phyloP scores from a whole-genome alignment of 73 alveolate genomes.

The Paramecium sonneborni region DNA sequence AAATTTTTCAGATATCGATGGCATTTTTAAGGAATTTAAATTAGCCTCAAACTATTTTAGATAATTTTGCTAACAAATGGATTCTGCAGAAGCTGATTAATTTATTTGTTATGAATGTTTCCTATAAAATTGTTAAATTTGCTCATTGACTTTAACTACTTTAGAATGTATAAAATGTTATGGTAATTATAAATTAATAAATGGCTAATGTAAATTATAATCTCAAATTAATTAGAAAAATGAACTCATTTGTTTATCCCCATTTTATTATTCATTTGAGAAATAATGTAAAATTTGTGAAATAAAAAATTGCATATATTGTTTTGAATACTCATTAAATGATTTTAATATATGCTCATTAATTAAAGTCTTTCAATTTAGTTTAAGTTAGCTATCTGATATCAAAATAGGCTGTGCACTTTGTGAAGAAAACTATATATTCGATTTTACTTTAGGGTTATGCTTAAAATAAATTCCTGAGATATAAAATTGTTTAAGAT shows the following conservation, averaged over 20 bases:
- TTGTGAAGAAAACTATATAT: neutral
- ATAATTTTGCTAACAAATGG: neutral
- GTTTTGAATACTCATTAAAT: neutral
- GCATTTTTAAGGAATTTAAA: neutral
- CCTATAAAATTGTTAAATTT: neutral
- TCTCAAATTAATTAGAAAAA: neutral
- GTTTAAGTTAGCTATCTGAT: neutral
- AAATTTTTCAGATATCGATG: neutral
- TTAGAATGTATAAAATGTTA: neutral
- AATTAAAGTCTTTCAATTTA: neutral
- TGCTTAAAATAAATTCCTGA: neutral
- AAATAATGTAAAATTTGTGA: neutral
- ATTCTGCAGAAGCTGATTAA: neutral
- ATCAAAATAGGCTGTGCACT: neutral
- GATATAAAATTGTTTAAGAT: neutral
- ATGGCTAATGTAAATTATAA: neutral
- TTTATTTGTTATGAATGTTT: neutral
- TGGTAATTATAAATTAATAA: neutral
- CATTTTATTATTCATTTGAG: neutral
- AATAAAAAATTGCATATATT: neutral
- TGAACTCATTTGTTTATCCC: neutral
- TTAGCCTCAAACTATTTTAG: neutral
- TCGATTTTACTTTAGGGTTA: neutral
- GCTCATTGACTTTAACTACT: neutral
- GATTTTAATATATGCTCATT: neutral